Conservation (phyloP, 1,284 basidiomycete species). For the Hemileia vastatrix region DNA sequence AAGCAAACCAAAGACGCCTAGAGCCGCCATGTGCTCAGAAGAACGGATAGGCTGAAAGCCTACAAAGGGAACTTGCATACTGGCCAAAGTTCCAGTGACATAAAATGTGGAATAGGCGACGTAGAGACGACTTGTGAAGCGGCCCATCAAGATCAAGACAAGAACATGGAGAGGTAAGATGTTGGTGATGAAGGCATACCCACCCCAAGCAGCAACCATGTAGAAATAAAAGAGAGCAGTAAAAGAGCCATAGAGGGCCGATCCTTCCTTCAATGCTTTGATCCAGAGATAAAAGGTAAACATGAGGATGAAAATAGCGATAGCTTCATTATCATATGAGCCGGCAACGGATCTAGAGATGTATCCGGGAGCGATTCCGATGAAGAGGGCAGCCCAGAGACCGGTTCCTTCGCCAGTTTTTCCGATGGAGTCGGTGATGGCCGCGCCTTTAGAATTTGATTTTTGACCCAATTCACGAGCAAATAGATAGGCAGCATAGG, state of each 20-base stretch:
- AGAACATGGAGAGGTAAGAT: conserved; percentile 97
- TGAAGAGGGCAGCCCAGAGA: conserved; percentile 93
- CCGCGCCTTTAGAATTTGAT: conserved; percentile 25
- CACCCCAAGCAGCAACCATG: conserved; percentile 99
- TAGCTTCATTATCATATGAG: conserved; percentile 99
- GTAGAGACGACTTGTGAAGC: conserved; percentile 84
- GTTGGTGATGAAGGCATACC: conserved; percentile 99
- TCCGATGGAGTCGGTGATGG: conserved; percentile 49
- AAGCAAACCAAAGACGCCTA: conserved; percentile 91
- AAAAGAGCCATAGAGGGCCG: conserved; percentile 77
- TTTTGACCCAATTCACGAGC: conserved; percentile 40
- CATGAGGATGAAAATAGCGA: conserved; percentile 99
- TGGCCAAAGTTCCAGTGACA: conserved; percentile 87
- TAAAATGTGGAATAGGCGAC: conserved; percentile 97
- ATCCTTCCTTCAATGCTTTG: conserved; percentile 87
- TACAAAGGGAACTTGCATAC: conserved; percentile 99
- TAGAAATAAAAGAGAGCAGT: conserved; percentile 98
- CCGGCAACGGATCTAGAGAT: conserved; percentile 98
- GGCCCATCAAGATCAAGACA: conserved; percentile 90
- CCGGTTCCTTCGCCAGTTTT: conserved; percentile 63
- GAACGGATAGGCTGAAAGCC: conserved; percentile 98
- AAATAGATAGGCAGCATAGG: conserved; percentile 92
- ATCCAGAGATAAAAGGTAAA: conserved; percentile 98
- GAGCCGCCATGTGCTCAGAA: conserved; percentile 96
- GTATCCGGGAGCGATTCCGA: conserved; percentile 92